Evolutionary conservation across 352 stramenopile genomes (phyloP), one percentile per base, ranked within the genome.

Genomic region (Phytopythium delawarense): DNA sequence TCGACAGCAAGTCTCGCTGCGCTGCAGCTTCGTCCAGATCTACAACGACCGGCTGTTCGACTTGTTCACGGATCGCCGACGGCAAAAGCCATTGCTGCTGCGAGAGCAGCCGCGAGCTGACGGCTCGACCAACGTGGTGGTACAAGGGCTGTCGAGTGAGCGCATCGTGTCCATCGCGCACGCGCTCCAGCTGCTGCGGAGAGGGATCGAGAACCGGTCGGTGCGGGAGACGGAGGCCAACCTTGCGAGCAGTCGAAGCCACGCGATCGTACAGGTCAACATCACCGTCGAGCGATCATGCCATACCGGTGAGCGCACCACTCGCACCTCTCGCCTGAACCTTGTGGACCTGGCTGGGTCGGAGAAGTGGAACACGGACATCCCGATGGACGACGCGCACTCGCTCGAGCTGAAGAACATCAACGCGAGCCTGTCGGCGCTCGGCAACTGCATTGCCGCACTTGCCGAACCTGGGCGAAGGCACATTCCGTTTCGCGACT

Each of bases 41-140:
- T 98, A 98, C 83, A 98, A 98, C 59, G 97, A 98, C 60, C 79
- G 79, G 13, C 88, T 98, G 16, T 93, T 91, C 56, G 96, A 98
- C 60, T 70, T 98, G 13, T 74, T 98, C 44, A 87, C 78, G 0
- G 83, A 92, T 52, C 75, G 76, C 0, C 73, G 74, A 49, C 64
- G 79, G 18, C 80, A 92, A 23, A 88, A 87, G 30, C 83, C 85
- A n/a, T 67, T 94, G 20, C 56, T 88, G 23, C 59, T 94, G 35
- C 78, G 85, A 2, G 85, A 94, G 42, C 81, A 87, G 23, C 83
- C 83, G 4, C 64, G 65, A 11, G 7, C 74, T 6, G 78, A 89
- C 4, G 81, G 84, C 7, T 70, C 56, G 0, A 89, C 78, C 4
- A 80, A 69, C 25, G 81, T 94, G 18, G 68, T 78, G 0, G 48